Percentiles rank a stretch among this genome's conserved stretches.
Conservation (phyloP, 352 stramenopile species). For the Globisporangium nodosum region DNA sequence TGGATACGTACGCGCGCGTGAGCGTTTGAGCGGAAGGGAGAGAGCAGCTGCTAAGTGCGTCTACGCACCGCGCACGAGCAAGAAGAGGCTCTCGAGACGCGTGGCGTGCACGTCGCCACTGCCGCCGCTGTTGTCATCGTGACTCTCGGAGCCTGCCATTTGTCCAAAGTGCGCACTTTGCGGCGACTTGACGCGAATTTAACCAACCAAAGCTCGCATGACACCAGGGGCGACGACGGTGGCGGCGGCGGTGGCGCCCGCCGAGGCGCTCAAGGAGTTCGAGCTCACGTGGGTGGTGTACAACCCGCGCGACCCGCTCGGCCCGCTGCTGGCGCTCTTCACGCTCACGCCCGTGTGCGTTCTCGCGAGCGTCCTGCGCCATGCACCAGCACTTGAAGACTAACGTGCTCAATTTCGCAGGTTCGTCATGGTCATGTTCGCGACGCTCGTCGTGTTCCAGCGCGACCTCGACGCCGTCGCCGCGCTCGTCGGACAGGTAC, state of each 20-base stretch:
- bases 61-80: slow-evolving; percentile 52
- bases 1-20: slow-evolving; percentile 10
- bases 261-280: slow-evolving; percentile 49
- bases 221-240: not conserved
- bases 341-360: slow-evolving; percentile 70
- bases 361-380: not conserved
- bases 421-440: slow-evolving; percentile 83
- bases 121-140: not conserved
- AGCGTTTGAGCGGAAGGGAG: not conserved
- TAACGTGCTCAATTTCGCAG: slow-evolving; percentile 18
- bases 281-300: slow-evolving; percentile 85
- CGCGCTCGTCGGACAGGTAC: slow-evolving; percentile 67
- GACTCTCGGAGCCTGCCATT: not conserved
- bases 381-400: no score
- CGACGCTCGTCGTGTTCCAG: slow-evolving; percentile 71
- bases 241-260: slow-evolving; percentile 3
- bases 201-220: not conserved
- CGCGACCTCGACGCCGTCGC: slow-evolving; percentile 70
- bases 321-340: slow-evolving; percentile 59
- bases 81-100: slow-evolving; percentile 72
- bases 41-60: not conserved
- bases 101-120: slow-evolving; percentile 35
- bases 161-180: not conserved
- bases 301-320: slow-evolving; percentile 61
- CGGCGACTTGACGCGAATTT: no score